Evolutionary conservation across 768 basidiomycete species (phyloP), one percentile per base, ranked within the genome.

Genomic region (Crucibulum laeve): DNA sequence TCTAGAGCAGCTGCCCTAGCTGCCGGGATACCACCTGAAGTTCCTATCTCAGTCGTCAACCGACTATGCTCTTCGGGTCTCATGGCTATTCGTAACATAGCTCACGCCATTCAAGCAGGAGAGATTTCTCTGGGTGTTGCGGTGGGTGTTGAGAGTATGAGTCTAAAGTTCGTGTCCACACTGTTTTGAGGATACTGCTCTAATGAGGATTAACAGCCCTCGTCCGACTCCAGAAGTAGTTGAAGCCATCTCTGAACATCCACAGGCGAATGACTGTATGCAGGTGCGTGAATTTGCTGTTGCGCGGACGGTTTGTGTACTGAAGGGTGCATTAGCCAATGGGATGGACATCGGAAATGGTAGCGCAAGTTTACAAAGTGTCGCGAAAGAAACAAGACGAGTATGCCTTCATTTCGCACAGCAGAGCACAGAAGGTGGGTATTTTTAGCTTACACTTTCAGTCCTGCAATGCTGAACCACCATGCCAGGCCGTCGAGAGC

Each of bases 281-380:
- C 82, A 87, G 70, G 86, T 82, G 35, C 36, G 64, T 49, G 23
- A 19, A 32, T 34, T n/a, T 26, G 3, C 3, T 14, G n/a, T 28
- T 11, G 15, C 26, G 28, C n/a, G 38, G 10, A 1, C 21, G 18
- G 26, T 34, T 18, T 8, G 6, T 25, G 22, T 11, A 8, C 24
- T 46, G 25, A 28, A 13, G 35, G 43, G 22, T 5, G 24, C 28
- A 21, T 15, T 48, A 91, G 86, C 85, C 89, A 8, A 93, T 93
- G 92, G 92, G 92, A 39, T 99, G 91, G 91, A 93, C 91, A 1
- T 88, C 88, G 4, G 91, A 93, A 62, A 83, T 88, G 81, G 88
- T 92, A 17, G 88, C 91, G n/a, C 62, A 83, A 54, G 68, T 76
- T 5, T 93, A 82, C 66, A 74, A 80, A n/a, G 63, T 93, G 45